Base-by-base conservation (phyloP, 2,329 filamentous ascomycete species). In the Alternaria postmessia region DNA sequence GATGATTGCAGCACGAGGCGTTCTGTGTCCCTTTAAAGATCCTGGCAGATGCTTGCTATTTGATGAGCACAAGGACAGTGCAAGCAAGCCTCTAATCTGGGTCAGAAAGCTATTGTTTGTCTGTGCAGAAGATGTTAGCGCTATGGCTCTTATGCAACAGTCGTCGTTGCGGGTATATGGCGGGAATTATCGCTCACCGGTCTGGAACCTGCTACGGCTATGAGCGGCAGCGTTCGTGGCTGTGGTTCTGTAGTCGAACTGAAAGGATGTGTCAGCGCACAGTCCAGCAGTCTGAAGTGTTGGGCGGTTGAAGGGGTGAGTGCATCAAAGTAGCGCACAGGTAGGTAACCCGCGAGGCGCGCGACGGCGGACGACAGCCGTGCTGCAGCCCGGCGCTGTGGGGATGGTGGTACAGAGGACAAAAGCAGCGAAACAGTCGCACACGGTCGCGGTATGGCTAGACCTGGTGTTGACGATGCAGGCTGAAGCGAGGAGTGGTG, bases 311-410 rank as follows among this genome's bases (percentile, higher is more conserved):
- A 55, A 58, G 68, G 71, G 70, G 62, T 67, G 70, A 67, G 70
- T 75, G 73, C 74, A 77, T 70, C 66, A 62, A 65, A 71, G 75
- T 77, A 74, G 75, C 75, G 75, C 71, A 75, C 74, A 76, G 64
- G 53, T 58, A 64, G 67, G 67, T 65, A 69, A 64, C 65, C 63
- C 60, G 64, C 64, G 56, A 74, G 67, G 72, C 72, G 70, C 70
- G 71, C 66, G 67, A 69, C 69, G 69, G 72, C 59, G 74, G 72
- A 75, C 69, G 62, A 69, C 71, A 73, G 74, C 69, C 58, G 72
- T 66, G 63, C 71, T 62, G 74, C 67, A 71, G 64, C 60, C 65
- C 67, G 65, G 69, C 61, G 64, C 58, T 67, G 66, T 73, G 72
- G 70, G 61, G 73, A 70, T 53, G 55, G 74, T 77, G 66, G 65